Conservation (phyloP, 2,329 filamentous ascomycete genomes). For the Hirsutella rhossiliensis region DNA sequence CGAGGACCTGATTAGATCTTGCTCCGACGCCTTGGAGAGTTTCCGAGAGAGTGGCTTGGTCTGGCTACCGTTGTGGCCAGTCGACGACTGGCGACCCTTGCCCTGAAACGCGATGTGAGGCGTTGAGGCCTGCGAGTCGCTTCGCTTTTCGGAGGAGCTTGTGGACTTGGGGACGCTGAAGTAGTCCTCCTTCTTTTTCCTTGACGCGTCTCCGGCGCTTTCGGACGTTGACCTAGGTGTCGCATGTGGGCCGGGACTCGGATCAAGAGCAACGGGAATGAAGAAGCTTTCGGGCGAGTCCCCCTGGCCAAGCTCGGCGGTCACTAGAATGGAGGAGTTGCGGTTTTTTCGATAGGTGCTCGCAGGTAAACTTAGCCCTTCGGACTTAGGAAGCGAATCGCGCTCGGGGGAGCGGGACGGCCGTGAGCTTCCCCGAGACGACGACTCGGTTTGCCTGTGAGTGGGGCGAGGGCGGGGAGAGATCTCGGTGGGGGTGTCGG, state of each 20-base stretch:
- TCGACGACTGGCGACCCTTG: slow-evolving; percentile 51
- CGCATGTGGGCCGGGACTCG: slow-evolving; percentile 44
- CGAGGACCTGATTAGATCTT: slow-evolving; percentile 15
- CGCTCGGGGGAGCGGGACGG: slow-evolving; percentile 44
- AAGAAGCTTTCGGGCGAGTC: slow-evolving; percentile 59
- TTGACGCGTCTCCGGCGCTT: slow-evolving; percentile 28
- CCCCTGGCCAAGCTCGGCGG: slow-evolving; percentile 30
- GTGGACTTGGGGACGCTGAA: slow-evolving; percentile 35
- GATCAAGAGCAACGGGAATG: slow-evolving; percentile 65
- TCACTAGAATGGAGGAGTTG: slow-evolving; percentile 53
- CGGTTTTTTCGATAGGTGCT: slow-evolving; percentile 69
- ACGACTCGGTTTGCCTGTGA: slow-evolving; percentile 39
- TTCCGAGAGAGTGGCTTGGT: slow-evolving; percentile 36
- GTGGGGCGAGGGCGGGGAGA: slow-evolving; percentile 48
- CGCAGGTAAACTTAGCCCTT: slow-evolving; percentile 58
- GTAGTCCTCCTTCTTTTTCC: slow-evolving; percentile 47
- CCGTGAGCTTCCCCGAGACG: slow-evolving; percentile 41
- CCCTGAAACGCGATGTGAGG: slow-evolving; percentile 92
- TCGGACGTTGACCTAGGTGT: slow-evolving; percentile 44
- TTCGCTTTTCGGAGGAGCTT: slow-evolving; percentile 29
- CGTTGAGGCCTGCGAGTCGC: slow-evolving; percentile 45
- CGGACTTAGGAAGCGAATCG: slow-evolving; percentile 27
- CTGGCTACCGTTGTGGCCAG: slow-evolving; percentile 44
- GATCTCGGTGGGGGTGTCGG: slow-evolving; percentile 56
- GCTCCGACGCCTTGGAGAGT: slow-evolving; percentile 28